Evolutionary conservation across 345 rosid genomes (phyloP).

Genomic region (Salix koriyanagi): DNA sequence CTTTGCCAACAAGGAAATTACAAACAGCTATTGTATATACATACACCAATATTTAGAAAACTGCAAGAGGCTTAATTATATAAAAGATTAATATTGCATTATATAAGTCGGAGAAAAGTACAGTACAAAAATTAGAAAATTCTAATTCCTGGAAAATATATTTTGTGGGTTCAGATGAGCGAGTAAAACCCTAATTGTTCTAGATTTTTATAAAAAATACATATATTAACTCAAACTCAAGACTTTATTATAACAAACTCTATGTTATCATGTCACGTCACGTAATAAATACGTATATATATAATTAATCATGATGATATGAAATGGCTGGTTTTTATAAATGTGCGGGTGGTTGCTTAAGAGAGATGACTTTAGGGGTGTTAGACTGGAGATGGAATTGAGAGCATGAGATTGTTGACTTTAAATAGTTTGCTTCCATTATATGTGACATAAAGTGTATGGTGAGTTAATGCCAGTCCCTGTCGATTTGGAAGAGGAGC

Average conservation of each 20-base stretch:
- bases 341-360: conserved; percentile 27
- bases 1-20: no score
- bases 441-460: conserved; percentile 4
- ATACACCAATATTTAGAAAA: no score
- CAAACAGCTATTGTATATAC: no score
- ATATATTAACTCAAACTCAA: no score
- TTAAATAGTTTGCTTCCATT: not conserved
- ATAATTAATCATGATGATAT: not conserved
- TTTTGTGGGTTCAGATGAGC: no score
- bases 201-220: accelerated
- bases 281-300: no score
- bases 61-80: no score
- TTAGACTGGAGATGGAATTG: not conserved
- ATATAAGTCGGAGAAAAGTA: no score
- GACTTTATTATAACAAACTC: no score
- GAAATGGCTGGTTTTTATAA: not conserved
- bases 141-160: accelerated
- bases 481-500: conserved; percentile 15
- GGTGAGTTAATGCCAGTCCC: conserved; percentile 5
- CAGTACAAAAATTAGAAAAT: no score
- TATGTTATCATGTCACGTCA: no score
- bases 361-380: conserved; percentile 10
- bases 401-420: conserved; percentile 35
- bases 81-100: no score
- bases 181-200: accelerated